These are phyloP conservation scores for Acer campestre DNA, from an alignment of 345 rosid species.

Conservation along the genomic window DNA sequence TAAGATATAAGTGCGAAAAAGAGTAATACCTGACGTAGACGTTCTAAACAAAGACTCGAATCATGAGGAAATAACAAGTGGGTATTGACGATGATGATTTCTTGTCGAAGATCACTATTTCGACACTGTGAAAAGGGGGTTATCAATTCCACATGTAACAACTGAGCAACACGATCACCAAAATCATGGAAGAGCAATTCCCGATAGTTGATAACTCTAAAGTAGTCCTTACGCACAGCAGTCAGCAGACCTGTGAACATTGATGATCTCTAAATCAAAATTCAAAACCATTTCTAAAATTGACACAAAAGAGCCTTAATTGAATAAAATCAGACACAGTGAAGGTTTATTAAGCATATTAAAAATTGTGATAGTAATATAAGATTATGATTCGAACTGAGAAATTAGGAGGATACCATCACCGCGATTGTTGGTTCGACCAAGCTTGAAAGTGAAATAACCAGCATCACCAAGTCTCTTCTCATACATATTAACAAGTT, in stretches of 20 bases:
- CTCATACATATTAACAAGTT: conserved; percentile 81
- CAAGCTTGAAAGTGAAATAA: conserved; percentile 74
- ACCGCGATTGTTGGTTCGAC: conserved; percentile 91
- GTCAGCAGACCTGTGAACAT: conserved; percentile 63
- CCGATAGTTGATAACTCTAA: conserved; percentile 67
- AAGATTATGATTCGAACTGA: too few species aligned
- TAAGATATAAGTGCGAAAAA: not conserved
- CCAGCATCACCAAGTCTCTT: conserved; percentile 87
- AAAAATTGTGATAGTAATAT: too few species aligned
- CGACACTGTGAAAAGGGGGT: conserved; percentile 42
- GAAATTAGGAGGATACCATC: conserved; percentile 54
- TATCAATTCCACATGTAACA: conserved; percentile 62
- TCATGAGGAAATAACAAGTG: conserved; percentile 95
- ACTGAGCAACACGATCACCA: conserved; percentile 79
- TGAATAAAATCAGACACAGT: not conserved
- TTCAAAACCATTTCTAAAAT: not conserved
- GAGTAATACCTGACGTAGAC: conserved; percentile 65
- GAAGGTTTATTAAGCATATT: too few species aligned
- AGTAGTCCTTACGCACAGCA: conserved; percentile 78
- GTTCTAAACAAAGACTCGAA: conserved; percentile 67
- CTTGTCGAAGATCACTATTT: conserved; percentile 41
- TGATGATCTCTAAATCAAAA: not conserved
- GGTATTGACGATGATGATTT: conserved; percentile 84
- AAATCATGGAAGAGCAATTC: conserved; percentile 75
- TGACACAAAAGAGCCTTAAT: not conserved